Evolutionary conservation across 75 land plant species (phyloP).

Genomic region (Pinus tabuliformis): DNA sequence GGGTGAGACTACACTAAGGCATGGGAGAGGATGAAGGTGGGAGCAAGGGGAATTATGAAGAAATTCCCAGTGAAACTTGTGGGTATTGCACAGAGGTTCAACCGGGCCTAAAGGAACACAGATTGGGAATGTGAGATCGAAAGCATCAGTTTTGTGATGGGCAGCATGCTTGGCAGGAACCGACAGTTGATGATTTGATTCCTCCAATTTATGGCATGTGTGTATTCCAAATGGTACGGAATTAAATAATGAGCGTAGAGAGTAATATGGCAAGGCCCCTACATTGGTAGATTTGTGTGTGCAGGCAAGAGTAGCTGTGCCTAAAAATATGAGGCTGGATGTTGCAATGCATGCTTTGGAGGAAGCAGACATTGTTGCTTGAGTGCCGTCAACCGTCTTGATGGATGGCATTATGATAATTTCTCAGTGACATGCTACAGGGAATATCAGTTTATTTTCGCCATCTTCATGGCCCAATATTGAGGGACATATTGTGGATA

Average conservation of each 20-base stretch:
- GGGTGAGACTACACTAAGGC: too few species aligned
- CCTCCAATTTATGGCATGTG: slow-evolving; percentile 59
- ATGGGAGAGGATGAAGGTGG: too few species aligned
- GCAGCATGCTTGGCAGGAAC: slow-evolving; percentile 56
- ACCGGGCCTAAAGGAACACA: slow-evolving; percentile 57
- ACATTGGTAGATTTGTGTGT: slow-evolving; percentile 62
- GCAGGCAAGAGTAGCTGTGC: slow-evolving; percentile 57
- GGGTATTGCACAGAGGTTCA: slow-evolving; percentile 62
- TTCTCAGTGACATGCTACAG: too few species aligned
- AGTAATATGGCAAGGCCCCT: slow-evolving; percentile 68
- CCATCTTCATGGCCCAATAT: too few species aligned
- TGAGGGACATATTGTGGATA: too few species aligned
- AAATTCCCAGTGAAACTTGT: slow-evolving; percentile 44
- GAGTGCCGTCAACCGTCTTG: too few species aligned
- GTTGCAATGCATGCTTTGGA: slow-evolving; percentile 40
- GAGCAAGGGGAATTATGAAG: slow-evolving; percentile 38
- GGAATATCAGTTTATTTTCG: too few species aligned
- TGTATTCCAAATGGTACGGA: slow-evolving; percentile 20
- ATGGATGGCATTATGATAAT: too few species aligned
- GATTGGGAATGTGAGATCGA: slow-evolving; percentile 43
- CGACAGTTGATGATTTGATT: slow-evolving; percentile 51
- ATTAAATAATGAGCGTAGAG: slow-evolving; percentile 34
- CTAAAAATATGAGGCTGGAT: slow-evolving; percentile 52
- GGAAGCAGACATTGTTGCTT: slow-evolving; percentile 50
- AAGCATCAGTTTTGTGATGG: slow-evolving; percentile 49